Conservation (phyloP, 2,329 filamentous ascomycete species). For the Colletotrichum simmondsii region DNA sequence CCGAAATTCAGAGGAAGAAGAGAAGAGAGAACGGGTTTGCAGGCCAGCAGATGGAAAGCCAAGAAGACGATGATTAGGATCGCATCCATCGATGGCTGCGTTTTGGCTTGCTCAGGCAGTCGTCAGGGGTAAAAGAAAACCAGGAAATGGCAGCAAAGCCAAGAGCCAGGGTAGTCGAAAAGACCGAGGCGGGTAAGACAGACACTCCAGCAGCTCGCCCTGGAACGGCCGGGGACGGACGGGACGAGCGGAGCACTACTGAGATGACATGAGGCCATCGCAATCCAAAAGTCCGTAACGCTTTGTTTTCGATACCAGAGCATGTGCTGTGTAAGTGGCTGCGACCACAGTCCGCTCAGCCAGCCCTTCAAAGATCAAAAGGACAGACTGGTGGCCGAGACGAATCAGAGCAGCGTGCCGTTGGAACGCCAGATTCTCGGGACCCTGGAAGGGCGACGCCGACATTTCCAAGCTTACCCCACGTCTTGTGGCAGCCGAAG, state of each 20-base stretch:
- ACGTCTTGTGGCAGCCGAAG: slow-evolving; percentile 29
- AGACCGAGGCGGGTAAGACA: slow-evolving; percentile 27
- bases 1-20: background rate
- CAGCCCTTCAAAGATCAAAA: background rate
- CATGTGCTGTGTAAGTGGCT: background rate
- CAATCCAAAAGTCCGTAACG: slow-evolving; percentile 3
- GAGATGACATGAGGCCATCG: slow-evolving; percentile 29
- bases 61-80: background rate
- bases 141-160: slow-evolving; percentile 16
- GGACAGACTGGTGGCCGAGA: slow-evolving; percentile 21
- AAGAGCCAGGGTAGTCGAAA: slow-evolving; percentile 20
- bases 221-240: slow-evolving; percentile 13
- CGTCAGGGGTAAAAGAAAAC: background rate
- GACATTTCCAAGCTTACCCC: slow-evolving; percentile 35
- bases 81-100: background rate
- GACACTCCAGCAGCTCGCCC: slow-evolving; percentile 14
- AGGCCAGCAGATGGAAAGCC: background rate
- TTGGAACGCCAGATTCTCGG: slow-evolving; percentile 29
- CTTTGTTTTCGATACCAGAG: background rate
- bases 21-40: background rate
- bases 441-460: slow-evolving; percentile 23
- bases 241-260: slow-evolving; percentile 16
- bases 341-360: background rate
- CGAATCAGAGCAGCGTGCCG: slow-evolving; percentile 33
- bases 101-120: background rate